Percentiles rank a stretch among this genome's conserved stretches.
Evolutionary conservation across 495 filamentous ascomycete species (phyloP).

Genomic region (Pyronema omphalodes): DNA sequence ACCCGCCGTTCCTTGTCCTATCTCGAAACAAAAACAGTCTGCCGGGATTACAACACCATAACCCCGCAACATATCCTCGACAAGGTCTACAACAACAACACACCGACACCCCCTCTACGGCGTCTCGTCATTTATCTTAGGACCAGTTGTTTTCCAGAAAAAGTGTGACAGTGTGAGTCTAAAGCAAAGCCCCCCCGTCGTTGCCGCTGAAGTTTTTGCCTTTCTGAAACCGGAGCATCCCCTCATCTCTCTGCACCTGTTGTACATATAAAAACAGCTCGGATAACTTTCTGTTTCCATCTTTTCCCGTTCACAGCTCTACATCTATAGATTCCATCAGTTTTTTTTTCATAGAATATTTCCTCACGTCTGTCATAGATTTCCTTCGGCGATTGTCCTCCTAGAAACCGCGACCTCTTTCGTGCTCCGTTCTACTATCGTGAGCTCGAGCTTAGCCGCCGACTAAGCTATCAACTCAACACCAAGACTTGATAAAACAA

Average conservation of each 20-base stretch:
- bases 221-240: too few relatives aligned
- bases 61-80: background rate
- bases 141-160: background rate
- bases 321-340: conserved; percentile 1
- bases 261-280: background rate
- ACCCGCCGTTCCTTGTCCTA: background rate
- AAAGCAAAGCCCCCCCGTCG: background rate
- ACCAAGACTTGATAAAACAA: background rate
- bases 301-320: background rate
- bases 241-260: background rate
- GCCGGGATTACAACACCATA: background rate
- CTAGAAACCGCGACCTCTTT: background rate
- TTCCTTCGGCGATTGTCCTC: background rate
- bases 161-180: background rate
- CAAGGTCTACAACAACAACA: background rate
- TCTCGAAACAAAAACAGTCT: background rate
- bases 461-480: background rate
- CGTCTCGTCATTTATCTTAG: background rate
- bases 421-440: background rate
- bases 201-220: background rate
- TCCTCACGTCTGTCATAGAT: background rate
- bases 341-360: too few relatives aligned
- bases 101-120: background rate
- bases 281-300: background rate
- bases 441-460: background rate